These are phyloP conservation scores for Goffeauzyma gilvescens DNA, from an alignment of 768 basidiomycete species.

Conservation along the genomic window DNA sequence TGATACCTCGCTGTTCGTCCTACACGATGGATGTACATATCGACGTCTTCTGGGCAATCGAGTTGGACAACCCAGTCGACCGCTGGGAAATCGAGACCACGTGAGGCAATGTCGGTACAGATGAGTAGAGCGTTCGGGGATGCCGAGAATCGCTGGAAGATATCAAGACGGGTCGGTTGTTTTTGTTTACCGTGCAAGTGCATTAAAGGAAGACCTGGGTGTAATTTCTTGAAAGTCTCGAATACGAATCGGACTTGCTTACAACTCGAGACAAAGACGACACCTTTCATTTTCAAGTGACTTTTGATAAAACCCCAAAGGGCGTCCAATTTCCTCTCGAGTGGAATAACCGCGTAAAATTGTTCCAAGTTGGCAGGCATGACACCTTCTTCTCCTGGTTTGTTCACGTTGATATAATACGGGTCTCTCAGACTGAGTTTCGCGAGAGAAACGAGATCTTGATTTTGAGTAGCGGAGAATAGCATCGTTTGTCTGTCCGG, in stretches of 20 bases:
- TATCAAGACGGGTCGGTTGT: conserved; percentile 63
- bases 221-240: conserved; percentile 87
- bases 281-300: conserved; percentile 71
- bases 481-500: conserved; percentile 65
- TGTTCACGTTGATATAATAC: conserved; percentile 45
- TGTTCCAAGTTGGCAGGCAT: conserved; percentile 70
- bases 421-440: conserved; percentile 74
- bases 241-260: conserved; percentile 93
- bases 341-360: conserved; percentile 61
- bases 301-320: conserved; percentile 90
- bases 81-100: conserved; percentile 86
- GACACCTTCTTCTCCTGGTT: conserved; percentile 21
- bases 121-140: conserved; percentile 70
- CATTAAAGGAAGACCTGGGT: conserved; percentile 79
- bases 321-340: conserved; percentile 74
- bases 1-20: conserved; percentile 89
- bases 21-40: conserved; percentile 93
- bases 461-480: conserved; percentile 88
- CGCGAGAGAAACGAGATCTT: conserved; percentile 47
- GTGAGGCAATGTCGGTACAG: conserved; percentile 88
- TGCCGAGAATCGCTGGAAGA: conserved; percentile 65
- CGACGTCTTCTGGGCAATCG: conserved; percentile 90
- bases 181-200: conserved; percentile 94
- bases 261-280: conserved; percentile 85
- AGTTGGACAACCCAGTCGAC: conserved; percentile 94